Evolutionary conservation across 257 asterid species (phyloP).

Genomic region (Plantago ovata): DNA sequence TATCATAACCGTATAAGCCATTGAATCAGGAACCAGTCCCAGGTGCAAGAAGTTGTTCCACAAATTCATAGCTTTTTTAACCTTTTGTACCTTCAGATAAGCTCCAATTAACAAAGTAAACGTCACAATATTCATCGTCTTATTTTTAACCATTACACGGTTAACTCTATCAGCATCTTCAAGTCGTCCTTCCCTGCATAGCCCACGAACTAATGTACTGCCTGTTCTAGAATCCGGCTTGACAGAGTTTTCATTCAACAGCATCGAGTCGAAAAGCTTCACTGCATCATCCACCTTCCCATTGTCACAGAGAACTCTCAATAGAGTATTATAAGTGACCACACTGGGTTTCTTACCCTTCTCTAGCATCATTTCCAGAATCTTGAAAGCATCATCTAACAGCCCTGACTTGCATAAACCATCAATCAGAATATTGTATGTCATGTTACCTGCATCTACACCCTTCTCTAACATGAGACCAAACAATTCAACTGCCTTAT

Average conservation of each 20-base stretch:
- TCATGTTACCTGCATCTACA: conserved; percentile 39
- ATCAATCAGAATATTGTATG: conserved; percentile 47
- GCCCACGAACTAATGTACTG: conserved; percentile 47
- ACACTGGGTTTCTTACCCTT: conserved; percentile 47
- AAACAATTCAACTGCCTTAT: conserved; percentile 52
- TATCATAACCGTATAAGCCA: conserved; percentile 35
- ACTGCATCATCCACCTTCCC: conserved; percentile 53
- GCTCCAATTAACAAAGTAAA: conserved; percentile 48
- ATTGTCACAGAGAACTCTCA: conserved; percentile 47
- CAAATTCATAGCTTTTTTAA: conserved; percentile 40
- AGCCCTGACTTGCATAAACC: conserved; percentile 59
- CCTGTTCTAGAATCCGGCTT: conserved; percentile 53
- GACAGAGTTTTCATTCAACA: conserved; percentile 25
- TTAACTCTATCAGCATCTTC: conserved; percentile 44
- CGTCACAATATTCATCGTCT: conserved; percentile 34
- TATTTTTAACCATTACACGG: conserved; percentile 36
- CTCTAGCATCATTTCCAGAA: conserved; percentile 48
- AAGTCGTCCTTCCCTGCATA: conserved; percentile 51
- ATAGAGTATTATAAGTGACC: conserved; percentile 48
- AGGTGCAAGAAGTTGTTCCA: conserved; percentile 44
- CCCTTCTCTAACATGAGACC: conserved; percentile 56
- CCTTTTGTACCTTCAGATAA: conserved; percentile 43
- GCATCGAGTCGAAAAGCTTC: conserved; percentile 49
- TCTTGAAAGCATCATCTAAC: conserved; percentile 42
- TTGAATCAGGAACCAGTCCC: conserved; percentile 49